Base-by-base conservation (phyloP, 2,329 filamentous ascomycete genomes). In the Chaetomiaceae sp. region DNA sequence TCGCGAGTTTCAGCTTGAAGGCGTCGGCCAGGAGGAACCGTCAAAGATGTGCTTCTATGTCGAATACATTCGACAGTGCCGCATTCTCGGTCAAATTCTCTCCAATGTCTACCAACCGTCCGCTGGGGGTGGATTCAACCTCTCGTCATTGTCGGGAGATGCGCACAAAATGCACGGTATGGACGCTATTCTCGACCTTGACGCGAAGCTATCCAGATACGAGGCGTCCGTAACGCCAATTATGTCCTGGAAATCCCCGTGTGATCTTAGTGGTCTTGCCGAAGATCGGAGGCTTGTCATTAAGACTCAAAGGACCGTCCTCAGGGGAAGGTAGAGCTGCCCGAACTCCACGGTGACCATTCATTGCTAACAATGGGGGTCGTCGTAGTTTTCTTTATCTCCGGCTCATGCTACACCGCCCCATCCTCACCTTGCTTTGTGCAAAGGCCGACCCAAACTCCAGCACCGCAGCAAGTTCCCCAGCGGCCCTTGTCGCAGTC, bases 361-460 rank as follows among this genome's bases (percentile, higher is more conserved):
- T 14, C 10, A 14, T 14, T 9, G 27, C 38, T 35, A 10, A 42
- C 32, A 22, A 14, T 7, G 3, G 18, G 4, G n/a, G 7, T 15
- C 14, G 6, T 24, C 2, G 17, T 20, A 54, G 51, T 42, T 56
- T 56, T 14, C 49, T 56, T 2, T 55, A 55, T 18, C 45, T 55
- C 5, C 50, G 49, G n/a, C 37, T 56, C 33, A 56, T 55, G 52
- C 52, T 56, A 19, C 54, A 56, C 42, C 50, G 54, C 2, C 54
- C 54, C 11, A 52, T 56, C 26, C 43, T 56, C 6, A 52, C 51
- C 12, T 48, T 47, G 24, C 40, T 55, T 1, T 55, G 50, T 36
- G 51, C 47, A 6, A 46, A 43, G 4, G 15, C 49, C 8, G 38
- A 41, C 12, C 27, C 47, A 6, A 32, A 18, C 12, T 15, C 39